Conservation (phyloP, 2,329 filamentous ascomycete species). For the Talaromyces piceae region DNA sequence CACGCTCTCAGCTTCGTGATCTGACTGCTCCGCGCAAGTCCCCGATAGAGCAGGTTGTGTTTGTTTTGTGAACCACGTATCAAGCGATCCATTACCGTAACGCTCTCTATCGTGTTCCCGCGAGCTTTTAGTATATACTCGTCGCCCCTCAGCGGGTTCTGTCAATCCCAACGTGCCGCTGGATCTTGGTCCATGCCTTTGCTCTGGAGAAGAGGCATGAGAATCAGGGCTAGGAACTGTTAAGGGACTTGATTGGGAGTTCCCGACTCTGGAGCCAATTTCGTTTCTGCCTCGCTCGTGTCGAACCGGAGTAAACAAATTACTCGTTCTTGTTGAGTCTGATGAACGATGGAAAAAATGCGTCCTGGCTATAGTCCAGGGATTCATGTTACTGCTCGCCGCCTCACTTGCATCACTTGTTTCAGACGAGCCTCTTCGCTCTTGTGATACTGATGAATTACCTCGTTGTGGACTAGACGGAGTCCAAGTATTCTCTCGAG, state of each 20-base stretch:
- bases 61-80: slow-evolving; percentile 22
- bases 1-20: slow-evolving; percentile 6
- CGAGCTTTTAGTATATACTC: slow-evolving; percentile 6
- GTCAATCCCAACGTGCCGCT: slow-evolving; percentile 9
- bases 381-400: slow-evolving; percentile 20
- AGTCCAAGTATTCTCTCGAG: not conserved
- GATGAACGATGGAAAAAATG: slow-evolving; percentile 16
- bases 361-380: slow-evolving; percentile 30
- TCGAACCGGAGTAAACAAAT: slow-evolving; percentile 15
- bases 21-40: not conserved
- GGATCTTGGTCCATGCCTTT: slow-evolving; percentile 5
- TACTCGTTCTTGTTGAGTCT: slow-evolving; percentile 7
- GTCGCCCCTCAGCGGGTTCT: not conserved
- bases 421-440: not conserved
- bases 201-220: slow-evolving; percentile 9
- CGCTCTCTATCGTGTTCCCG: slow-evolving; percentile 17
- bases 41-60: not conserved
- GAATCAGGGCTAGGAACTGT: slow-evolving; percentile 10
- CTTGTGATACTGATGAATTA: not conserved
- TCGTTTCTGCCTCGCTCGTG: not conserved
- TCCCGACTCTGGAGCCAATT: not conserved
- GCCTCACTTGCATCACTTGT: not conserved
- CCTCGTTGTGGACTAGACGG: not conserved
- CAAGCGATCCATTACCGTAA: slow-evolving; percentile 22
- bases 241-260: slow-evolving; percentile 1